Base-by-base conservation (phyloP, 257 asterid genomes). In the Osmanthus fragrans region DNA sequence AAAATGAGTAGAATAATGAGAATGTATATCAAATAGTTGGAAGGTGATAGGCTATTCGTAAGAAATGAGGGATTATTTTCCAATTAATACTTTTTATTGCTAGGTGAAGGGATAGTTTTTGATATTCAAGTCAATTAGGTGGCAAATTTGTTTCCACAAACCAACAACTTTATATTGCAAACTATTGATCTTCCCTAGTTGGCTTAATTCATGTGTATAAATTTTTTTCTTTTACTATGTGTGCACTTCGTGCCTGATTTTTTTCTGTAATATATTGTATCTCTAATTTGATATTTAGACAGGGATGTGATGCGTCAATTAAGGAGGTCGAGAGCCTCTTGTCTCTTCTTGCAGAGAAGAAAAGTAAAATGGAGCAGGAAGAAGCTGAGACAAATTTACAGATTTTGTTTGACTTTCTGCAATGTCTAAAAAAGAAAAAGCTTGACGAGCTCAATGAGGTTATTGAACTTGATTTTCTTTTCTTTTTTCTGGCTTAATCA, bases 361-460 rank as follows among this genome's bases (percentile, higher is more conserved):
- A 92, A 90, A 86, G 84, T 75, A 93, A 92, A 82, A 86, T 92
- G 96, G 98, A 93, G 90, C 98, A 89, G 80, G 94, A 93, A 87
- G 98, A 93, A 86, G 91, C 97, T 80, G 99, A 93, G 84, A 82
- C 94, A 74, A 92, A 96, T 83, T 81, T 96, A 70, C 92, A 84
- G 87, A 87, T 92, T 84, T 81, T 93, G 87, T 89, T 86, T 11
- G 97, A 93, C 64, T 96, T 96, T 83, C 87, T 93, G 88, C 86
- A 80, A 3, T 80, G 90, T 80, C 80, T 96, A 85, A 89, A 84
- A 86, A 90, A 86, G 89, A 92, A 88, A 85, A 93, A 93, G 82
- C 82, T 86, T 73, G 94, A 92, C 39, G 99, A 93, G 85, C 95
- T 93, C 76, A 87, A 85, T 74, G 97, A 96, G 99, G 99, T 96